Conservation (phyloP, 352 stramenopile genomes). For the Phytophthora foliorum region DNA sequence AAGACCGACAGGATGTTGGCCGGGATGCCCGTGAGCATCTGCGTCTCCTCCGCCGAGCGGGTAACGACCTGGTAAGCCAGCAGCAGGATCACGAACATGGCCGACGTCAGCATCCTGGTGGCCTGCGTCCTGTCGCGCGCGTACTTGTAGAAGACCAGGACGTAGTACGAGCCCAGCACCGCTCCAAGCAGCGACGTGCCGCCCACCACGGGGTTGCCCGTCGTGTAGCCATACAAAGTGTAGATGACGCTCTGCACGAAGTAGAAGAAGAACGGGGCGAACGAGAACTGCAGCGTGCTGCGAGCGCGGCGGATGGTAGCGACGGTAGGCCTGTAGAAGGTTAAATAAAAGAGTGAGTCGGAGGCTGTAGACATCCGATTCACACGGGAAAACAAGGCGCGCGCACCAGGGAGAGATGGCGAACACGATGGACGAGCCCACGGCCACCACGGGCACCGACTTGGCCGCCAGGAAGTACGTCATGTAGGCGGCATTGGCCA, state of each 20-base stretch:
- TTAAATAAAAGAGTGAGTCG: constrained; percentile 1
- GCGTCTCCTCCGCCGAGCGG: constrained; percentile 53
- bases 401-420: constrained; percentile 71
- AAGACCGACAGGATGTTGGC: constrained; percentile 80
- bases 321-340: constrained; percentile 59
- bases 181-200: constrained; percentile 65
- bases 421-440: constrained; percentile 72
- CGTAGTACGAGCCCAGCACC: constrained; percentile 74
- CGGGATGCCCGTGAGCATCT: constrained; percentile 77
- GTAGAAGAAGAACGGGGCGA: constrained; percentile 89
- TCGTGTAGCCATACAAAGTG: constrained; percentile 78
- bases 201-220: constrained; percentile 66
- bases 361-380: not conserved
- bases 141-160: constrained; percentile 76
- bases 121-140: constrained; percentile 50
- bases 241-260: constrained; percentile 88
- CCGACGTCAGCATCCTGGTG: constrained; percentile 53
- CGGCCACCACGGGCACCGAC: constrained; percentile 68
- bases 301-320: constrained; percentile 67
- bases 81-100: constrained; percentile 60
- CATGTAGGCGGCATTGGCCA: constrained; percentile 77
- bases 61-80: constrained; percentile 59
- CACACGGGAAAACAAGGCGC: not conserved
- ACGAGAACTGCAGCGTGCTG: constrained; percentile 82
- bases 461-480: constrained; percentile 73